phyloP scores from a whole-genome alignment of 2,329 filamentous ascomycete species.

The Ceratocystiopsis sp. region DNA sequence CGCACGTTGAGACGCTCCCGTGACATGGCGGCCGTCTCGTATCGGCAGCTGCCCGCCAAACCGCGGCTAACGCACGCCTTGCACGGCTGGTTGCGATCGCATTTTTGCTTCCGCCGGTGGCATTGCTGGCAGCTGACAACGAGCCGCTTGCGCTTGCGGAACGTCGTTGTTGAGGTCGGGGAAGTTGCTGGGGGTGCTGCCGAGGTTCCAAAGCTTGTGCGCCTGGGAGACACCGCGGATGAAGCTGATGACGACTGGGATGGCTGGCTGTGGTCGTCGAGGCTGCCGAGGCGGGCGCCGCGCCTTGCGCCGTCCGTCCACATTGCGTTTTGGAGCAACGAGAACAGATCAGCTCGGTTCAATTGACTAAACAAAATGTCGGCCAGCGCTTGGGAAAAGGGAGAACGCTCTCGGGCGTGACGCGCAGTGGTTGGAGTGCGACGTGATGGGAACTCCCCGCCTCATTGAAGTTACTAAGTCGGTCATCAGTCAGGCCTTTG shows the following conservation, averaged over 20 bases:
- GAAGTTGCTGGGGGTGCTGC: neutral
- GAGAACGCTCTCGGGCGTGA: too few relatives aligned
- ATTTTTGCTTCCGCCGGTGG: constrained; percentile 48
- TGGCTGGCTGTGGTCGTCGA: neutral
- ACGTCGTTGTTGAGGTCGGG: constrained; percentile 13
- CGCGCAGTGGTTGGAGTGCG: too few relatives aligned
- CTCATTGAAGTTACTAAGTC: too few relatives aligned
- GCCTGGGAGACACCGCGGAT: neutral
- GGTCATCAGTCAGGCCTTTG: too few relatives aligned
- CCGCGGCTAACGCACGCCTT: constrained; percentile 40
- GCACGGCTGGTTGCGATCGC: constrained; percentile 42
- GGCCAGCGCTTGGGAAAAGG: too few relatives aligned
- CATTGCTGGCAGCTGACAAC: constrained; percentile 49
- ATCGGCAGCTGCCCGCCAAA: constrained; percentile 37
- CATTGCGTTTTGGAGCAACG: neutral
- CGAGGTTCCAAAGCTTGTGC: too few relatives aligned
- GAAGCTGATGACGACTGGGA: neutral
- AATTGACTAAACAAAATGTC: neutral
- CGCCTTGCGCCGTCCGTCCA: constrained; percentile 6
- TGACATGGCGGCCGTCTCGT: constrained; percentile 33
- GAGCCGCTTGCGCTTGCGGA: constrained; percentile 39
- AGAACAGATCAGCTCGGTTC: neutral
- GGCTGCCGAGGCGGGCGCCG: neutral
- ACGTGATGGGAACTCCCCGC: too few relatives aligned
- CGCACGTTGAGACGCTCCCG: constrained; percentile 18